A percentile compares a stretch with the other conserved stretches of the same genome.
These are phyloP conservation scores for Cutaneotrichosporon sp. DNA, from an alignment of 1,284 basidiomycete species.

Conservation along the genomic window DNA sequence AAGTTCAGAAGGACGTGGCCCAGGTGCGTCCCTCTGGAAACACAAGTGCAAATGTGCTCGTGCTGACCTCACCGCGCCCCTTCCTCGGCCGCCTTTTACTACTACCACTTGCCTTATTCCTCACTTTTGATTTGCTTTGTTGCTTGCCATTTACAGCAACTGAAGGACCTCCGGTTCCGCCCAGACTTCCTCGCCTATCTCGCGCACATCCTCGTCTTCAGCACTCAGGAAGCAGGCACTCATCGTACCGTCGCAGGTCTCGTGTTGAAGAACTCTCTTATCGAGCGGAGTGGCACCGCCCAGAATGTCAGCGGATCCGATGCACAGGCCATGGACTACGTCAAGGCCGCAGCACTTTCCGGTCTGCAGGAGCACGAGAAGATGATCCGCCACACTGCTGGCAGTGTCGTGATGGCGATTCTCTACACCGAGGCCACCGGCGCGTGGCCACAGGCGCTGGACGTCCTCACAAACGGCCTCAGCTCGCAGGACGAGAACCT, in stretches of 20 bases:
- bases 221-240: conserved; percentile 66
- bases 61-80: background rate
- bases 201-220: conserved; percentile 78
- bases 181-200: conserved; percentile 97
- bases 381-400: conserved; percentile 86
- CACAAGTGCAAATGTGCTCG: background rate
- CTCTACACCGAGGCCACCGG: conserved; percentile 77
- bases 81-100: too few species aligned
- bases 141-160: conserved; percentile 57
- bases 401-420: conserved; percentile 82
- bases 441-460: conserved; percentile 88
- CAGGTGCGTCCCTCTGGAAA: background rate
- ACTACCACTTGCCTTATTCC: too few species aligned
- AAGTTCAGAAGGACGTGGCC: conserved; percentile 38
- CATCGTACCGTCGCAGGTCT: conserved; percentile 94
- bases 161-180: conserved; percentile 78
- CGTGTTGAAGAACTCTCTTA: conserved; percentile 85
- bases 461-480: conserved; percentile 70
- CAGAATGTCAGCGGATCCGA: conserved; percentile 27
- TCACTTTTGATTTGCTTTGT: too few species aligned
- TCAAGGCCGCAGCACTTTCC: conserved; percentile 73
- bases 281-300: conserved; percentile 22
- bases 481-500: conserved; percentile 65
- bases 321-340: conserved; percentile 60
- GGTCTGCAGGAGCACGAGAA: conserved; percentile 72